phyloP scores from a whole-genome alignment of 495 filamentous ascomycete genomes.

The Talaromyces thailandensis region DNA sequence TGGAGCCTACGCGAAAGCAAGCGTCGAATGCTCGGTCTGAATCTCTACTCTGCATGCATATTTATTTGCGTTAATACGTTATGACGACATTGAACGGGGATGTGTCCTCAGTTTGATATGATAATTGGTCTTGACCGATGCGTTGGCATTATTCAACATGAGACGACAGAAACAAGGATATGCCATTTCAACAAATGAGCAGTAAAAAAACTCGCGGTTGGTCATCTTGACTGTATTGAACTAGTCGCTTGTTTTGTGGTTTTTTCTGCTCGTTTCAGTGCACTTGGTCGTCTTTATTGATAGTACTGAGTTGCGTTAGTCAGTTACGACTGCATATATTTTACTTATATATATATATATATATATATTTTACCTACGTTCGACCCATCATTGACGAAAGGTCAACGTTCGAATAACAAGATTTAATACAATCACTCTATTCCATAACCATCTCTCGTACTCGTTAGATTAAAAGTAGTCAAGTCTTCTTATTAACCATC shows the following conservation, averaged over 20 bases:
- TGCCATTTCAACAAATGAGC: not conserved
- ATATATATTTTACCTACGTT: not conserved
- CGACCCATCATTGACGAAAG: not conserved
- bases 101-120: not conserved
- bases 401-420: not conserved
- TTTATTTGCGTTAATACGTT: not conserved
- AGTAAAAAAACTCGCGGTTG: constrained; percentile 7
- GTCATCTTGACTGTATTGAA: constrained; percentile 30
- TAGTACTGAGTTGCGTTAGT: constrained; percentile 18
- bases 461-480: too few relatives aligned
- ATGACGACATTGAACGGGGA: not conserved
- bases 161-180: not conserved
- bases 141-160: not conserved
- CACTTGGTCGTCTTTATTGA: constrained; percentile 29
- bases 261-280: not conserved
- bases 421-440: not conserved
- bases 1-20: constrained; percentile 9
- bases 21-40: constrained; percentile 9
- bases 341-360: not conserved
- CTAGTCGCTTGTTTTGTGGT: constrained; percentile 11
- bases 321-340: not conserved
- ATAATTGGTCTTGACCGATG: not conserved
- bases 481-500: constrained; percentile 45
- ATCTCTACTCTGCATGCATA: not conserved
- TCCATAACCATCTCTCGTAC: not conserved